Evolutionary conservation across 306 rosid genomes (phyloP).

Genomic region (Trifolium dubium): DNA sequence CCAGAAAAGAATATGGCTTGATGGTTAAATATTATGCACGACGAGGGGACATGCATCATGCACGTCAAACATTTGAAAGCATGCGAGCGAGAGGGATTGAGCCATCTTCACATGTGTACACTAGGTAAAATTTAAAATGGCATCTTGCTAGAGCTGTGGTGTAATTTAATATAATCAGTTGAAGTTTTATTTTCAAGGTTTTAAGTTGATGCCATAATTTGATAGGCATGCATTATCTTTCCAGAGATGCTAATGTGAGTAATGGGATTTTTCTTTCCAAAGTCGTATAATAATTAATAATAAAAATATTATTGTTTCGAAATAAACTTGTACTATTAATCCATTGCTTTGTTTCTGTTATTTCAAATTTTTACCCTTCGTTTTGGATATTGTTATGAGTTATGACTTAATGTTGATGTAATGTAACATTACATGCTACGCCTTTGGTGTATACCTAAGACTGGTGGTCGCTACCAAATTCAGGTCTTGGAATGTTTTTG

Average conservation of each 20-base stretch:
- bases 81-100: constrained; percentile 98
- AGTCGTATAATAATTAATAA: background rate
- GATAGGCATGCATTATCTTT: constrained; percentile 8
- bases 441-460: background rate
- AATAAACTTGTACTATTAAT: background rate
- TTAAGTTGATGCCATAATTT: constrained; percentile 29
- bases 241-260: background rate
- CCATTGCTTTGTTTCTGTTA: background rate
- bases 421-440: background rate
- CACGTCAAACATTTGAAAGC: constrained; percentile 91
- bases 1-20: constrained; percentile 92
- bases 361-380: background rate
- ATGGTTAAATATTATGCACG: constrained; percentile 93
- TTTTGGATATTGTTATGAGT: background rate
- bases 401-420: background rate
- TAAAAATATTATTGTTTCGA: background rate
- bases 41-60: constrained; percentile 93
- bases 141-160: constrained; percentile 30
- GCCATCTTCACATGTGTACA: constrained; percentile 87
- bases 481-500: background rate
- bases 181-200: constrained; percentile 32
- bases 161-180: constrained; percentile 26
- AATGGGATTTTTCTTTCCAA: background rate
- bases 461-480: background rate
- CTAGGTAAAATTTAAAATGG: constrained; percentile 60